Percentiles rank a stretch among this genome's conserved stretches.
phyloP scores from a whole-genome alignment of 805 yeast genomes.

The Cyberlindnera xishuangbannaensis region DNA sequence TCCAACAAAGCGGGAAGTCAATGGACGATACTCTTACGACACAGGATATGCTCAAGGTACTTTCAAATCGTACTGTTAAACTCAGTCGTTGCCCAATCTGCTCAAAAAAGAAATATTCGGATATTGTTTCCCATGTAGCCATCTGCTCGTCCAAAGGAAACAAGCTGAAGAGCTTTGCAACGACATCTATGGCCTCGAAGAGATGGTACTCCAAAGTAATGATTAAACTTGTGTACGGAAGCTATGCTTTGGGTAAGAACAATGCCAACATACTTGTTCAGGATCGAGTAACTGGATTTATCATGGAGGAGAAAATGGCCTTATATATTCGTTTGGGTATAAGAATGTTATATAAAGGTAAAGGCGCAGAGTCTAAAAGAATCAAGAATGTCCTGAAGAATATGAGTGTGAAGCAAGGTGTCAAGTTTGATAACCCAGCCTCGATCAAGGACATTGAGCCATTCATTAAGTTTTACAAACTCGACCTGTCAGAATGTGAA shows the following conservation, averaged over 20 bases:
- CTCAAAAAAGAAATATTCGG: constrained; percentile 63
- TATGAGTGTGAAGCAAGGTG: constrained; percentile 76
- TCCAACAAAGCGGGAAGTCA: constrained; percentile 11
- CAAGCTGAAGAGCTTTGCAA: constrained; percentile 66
- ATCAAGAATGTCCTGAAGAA: constrained; percentile 56
- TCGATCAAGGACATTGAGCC: constrained; percentile 67
- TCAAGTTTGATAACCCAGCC: constrained; percentile 65
- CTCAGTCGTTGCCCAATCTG: constrained; percentile 76
- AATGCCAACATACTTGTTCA: constrained; percentile 94
- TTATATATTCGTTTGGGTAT: constrained; percentile 86
- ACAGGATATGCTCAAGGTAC: constrained; percentile 49
- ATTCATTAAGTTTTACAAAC: constrained; percentile 76
- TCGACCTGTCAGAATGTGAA: constrained; percentile 71
- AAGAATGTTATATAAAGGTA: constrained; percentile 72
- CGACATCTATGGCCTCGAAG: constrained; percentile 76
- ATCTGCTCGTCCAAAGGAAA: constrained; percentile 78
- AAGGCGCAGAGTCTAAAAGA: constrained; percentile 53
- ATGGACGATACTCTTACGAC: constrained; percentile 40
- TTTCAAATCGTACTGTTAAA: constrained; percentile 31
- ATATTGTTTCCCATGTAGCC: constrained; percentile 81
- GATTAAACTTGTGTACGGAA: constrained; percentile 83
- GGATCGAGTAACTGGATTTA: constrained; percentile 81
- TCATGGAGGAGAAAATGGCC: constrained; percentile 91
- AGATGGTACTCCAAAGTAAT: constrained; percentile 84
- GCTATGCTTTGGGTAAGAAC: constrained; percentile 77